Evolutionary conservation across 176 grass and related monocot species (phyloP).

Genomic region (Ampelocalamus luodianensis): DNA sequence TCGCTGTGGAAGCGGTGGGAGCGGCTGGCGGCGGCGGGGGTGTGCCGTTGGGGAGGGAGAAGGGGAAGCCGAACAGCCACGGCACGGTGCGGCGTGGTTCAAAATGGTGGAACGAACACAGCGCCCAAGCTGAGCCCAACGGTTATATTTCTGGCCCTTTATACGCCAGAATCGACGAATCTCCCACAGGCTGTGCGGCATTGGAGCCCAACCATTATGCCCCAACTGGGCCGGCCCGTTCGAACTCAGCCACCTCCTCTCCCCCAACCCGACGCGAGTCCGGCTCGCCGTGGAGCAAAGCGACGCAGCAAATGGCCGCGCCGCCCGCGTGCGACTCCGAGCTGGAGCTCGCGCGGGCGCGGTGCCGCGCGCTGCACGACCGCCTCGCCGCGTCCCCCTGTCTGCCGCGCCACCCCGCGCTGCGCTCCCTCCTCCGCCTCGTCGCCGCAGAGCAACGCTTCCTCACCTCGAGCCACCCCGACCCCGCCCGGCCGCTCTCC

Average conservation of each 20-base stretch:
- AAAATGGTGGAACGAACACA: conserved; percentile 11
- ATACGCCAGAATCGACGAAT: not conserved
- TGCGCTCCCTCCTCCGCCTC: conserved; percentile 60
- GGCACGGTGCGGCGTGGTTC: not conserved
- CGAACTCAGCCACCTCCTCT: not conserved
- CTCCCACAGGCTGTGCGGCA: not conserved
- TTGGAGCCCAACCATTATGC: not conserved
- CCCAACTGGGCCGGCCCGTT: not conserved
- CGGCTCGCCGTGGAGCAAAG: not conserved
- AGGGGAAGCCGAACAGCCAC: not conserved
- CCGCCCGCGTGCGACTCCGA: conserved; percentile 34
- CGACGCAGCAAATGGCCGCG: conserved; percentile 43
- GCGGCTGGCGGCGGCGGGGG: conserved; percentile 6
- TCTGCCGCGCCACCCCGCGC: conserved; percentile 42
- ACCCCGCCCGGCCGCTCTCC: conserved; percentile 50
- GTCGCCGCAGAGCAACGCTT: conserved; percentile 72
- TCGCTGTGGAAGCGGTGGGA: not conserved
- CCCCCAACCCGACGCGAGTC: conserved; percentile 4
- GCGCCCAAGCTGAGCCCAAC: conserved; percentile 40
- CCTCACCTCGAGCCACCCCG: conserved; percentile 44
- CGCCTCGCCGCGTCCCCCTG: conserved; percentile 42
- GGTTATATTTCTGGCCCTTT: conserved; percentile 45
- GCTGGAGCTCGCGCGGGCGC: conserved; percentile 36
- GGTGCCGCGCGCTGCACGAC: conserved; percentile 59
- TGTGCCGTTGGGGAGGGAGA: not conserved